Evolutionary conservation across 345 rosid genomes (phyloP), one percentile per base, ranked within the genome.

Genomic region (Raphanus sativus): DNA sequence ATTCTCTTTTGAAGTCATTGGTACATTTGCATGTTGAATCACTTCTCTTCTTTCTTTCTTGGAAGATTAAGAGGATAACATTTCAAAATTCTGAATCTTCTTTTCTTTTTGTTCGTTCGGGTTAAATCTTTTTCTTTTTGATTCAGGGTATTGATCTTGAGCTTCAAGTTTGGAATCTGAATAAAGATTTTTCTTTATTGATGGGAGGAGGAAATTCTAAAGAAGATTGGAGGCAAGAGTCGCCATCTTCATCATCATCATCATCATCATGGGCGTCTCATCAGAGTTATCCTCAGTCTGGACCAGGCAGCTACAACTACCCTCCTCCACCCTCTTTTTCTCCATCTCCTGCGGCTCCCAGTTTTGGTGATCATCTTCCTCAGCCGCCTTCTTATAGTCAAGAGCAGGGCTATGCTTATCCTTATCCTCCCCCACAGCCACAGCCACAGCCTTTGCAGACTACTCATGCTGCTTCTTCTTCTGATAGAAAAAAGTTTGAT

Each of bases 131-230:
- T 72, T 34, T 8, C 10, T 38, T 9, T 38, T 9, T 38, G 9
- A 38, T 38, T 38, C 42, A 38, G 72, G 74, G 77, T 33, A 32
- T 17, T 65, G 26, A 25, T 32, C 16, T n/a, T 34, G 11, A 77
- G 15, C 45, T 77, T 71, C 25, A 69, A 29, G 73, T 75, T 62
- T 62, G 4, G 10, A 4, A 13, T 56, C 50, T 40, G 30, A 25
- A 56, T 29, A 30, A 65, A 64, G 48, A 3, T 70, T 3, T n/a
- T 28, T 28, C 4, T 28, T 28, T 28, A 2, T 77, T 77, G 12
- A 94, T 94, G 98, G 98, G 97, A 62, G 87, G 86, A 58, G 85
- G 67, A 16, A 83, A 74, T 82, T 94, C 98, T 3, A 91, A 68
- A 80, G 91, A 87, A 8, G 85, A 84, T 12, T 69, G 71, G 75